Conservation (phyloP, 371 early-diverging fungal genomes). For the Thermomucor indicae-seudaticae region DNA sequence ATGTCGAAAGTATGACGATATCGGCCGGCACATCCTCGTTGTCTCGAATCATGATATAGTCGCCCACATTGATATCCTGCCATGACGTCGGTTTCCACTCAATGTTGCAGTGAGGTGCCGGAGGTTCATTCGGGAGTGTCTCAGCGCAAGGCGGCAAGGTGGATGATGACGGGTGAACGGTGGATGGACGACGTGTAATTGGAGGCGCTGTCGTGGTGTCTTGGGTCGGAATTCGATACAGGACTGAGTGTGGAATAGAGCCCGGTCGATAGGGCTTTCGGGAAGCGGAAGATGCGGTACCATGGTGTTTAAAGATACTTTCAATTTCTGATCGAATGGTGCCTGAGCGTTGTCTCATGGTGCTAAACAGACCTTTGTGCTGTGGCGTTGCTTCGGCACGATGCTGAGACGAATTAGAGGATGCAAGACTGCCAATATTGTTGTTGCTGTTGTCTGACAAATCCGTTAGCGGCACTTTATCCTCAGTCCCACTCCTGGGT, state of each 20-base stretch:
- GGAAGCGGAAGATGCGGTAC: too few species aligned
- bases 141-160: conserved; percentile 20
- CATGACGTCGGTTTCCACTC: conserved; percentile 57
- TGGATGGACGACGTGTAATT: conserved; percentile 16
- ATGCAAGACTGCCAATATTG: too few species aligned
- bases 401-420: conserved; percentile 8
- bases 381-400: background rate
- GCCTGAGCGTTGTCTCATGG: conserved; percentile 38
- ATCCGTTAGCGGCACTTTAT: conserved; percentile 14
- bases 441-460: background rate
- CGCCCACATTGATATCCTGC: conserved; percentile 89
- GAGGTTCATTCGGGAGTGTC: conserved; percentile 20
- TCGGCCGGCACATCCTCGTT: conserved; percentile 94
- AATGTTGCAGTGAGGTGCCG: conserved; percentile 21
- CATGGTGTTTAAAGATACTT: conserved; percentile 20
- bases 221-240: conserved; percentile 26
- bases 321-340: conserved; percentile 36
- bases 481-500: conserved; percentile 6
- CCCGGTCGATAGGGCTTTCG: conserved; percentile 36
- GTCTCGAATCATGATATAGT: conserved; percentile 80
- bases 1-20: conserved; percentile 62
- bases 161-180: conserved; percentile 23
- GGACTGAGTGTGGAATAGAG: conserved; percentile 38
- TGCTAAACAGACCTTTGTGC: conserved; percentile 10
- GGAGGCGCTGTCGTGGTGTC: conserved; percentile 1